Evolutionary conservation across 2,329 filamentous ascomycete species (phyloP).

Genomic region (Apiospora phragmitis): DNA sequence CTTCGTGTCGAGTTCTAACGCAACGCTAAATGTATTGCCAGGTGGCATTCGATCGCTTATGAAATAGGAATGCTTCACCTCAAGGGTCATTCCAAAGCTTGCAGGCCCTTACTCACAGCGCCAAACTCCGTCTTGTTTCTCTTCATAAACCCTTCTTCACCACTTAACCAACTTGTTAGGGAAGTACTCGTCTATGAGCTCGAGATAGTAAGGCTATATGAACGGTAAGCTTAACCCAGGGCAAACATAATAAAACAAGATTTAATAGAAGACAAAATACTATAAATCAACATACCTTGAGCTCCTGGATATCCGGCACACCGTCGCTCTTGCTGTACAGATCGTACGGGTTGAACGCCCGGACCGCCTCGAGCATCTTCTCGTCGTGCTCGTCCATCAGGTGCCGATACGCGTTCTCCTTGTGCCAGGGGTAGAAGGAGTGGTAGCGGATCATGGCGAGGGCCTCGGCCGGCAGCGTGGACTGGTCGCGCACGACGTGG

Average conservation of each 20-base stretch:
- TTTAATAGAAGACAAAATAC: background rate
- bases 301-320: slow-evolving; percentile 70
- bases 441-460: slow-evolving; percentile 94
- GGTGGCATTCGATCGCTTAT: too few relatives aligned
- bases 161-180: slow-evolving; percentile 68
- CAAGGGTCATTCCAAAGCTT: background rate
- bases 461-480: slow-evolving; percentile 74
- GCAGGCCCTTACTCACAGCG: background rate
- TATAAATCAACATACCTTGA: slow-evolving; percentile 60
- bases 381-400: slow-evolving; percentile 84
- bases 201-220: slow-evolving; percentile 67
- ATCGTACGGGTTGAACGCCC: slow-evolving; percentile 89
- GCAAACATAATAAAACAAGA: background rate
- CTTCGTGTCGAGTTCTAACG: background rate
- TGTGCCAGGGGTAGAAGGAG: slow-evolving; percentile 92
- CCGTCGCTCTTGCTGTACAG: slow-evolving; percentile 90
- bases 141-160: slow-evolving; percentile 42
- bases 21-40: background rate
- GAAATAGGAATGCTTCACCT: background rate
- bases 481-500: slow-evolving; percentile 82
- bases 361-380: slow-evolving; percentile 77
- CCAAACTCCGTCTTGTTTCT: background rate
- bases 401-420: slow-evolving; percentile 74
- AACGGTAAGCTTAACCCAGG: slow-evolving; percentile 11
- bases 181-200: slow-evolving; percentile 75